These are phyloP conservation scores for Talaromyces albobiverticillius DNA, from an alignment of 2,329 filamentous ascomycete genomes.

Conservation along the genomic window DNA sequence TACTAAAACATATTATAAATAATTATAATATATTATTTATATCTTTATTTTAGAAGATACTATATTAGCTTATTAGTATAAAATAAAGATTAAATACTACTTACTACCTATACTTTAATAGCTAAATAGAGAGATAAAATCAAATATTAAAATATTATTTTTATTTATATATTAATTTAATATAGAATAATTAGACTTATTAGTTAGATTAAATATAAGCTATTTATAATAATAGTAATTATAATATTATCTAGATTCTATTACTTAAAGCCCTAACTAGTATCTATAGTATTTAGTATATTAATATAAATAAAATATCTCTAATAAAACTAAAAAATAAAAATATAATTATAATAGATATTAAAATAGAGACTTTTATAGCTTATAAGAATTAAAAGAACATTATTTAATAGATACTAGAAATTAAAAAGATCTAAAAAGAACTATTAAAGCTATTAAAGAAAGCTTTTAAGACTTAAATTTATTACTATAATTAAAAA, in stretches of 20 bases:
- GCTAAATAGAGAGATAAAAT: not conserved
- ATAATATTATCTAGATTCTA: not conserved
- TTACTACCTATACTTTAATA: not conserved
- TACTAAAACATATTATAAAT: not conserved
- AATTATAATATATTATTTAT: not conserved
- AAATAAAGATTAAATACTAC: not conserved
- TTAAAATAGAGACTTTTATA: too few relatives aligned
- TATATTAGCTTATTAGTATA: not conserved
- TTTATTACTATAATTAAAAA: not conserved
- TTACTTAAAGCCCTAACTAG: not conserved
- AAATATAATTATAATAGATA: not conserved
- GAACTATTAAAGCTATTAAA: not conserved
- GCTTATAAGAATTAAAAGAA: not conserved
- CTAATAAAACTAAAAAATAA: not conserved
- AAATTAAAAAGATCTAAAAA: not conserved
- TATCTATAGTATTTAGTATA: not conserved
- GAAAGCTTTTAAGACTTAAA: not conserved
- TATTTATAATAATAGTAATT: constrained; percentile 4
- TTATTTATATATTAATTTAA: not conserved
- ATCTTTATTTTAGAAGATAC: not conserved
- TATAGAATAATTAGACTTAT: not conserved
- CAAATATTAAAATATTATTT: not conserved
- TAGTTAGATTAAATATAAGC: not conserved
- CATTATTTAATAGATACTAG: not conserved
- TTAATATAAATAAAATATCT: not conserved